Evolutionary conservation across 768 basidiomycete genomes (phyloP).

Genomic region (Rhodotorula babjevae): DNA sequence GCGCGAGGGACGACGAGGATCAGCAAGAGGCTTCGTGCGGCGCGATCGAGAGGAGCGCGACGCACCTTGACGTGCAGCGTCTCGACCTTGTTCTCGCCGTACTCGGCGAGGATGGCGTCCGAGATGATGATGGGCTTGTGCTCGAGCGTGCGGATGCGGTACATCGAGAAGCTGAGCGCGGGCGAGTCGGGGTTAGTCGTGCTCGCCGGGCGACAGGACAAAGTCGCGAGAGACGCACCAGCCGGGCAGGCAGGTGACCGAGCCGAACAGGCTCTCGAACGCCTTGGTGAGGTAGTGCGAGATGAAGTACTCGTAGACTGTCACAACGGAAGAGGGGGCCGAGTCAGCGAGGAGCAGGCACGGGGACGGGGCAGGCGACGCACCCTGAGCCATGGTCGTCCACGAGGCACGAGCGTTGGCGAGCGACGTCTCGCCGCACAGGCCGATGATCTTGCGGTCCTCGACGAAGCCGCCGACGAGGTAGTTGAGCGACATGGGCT

Average conservation of each 20-base stretch:
- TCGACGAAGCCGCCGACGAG: slow-evolving; percentile 69
- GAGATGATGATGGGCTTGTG: slow-evolving; percentile 90
- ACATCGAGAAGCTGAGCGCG: slow-evolving; percentile 82
- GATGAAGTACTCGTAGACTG: slow-evolving; percentile 95
- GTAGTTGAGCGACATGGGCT: slow-evolving; percentile 78
- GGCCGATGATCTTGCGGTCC: slow-evolving; percentile 57
- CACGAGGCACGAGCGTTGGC: slow-evolving; percentile 85
- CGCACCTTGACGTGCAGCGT: slow-evolving; percentile 62
- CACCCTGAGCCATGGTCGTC: slow-evolving; percentile 84
- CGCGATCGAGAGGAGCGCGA: too few species aligned
- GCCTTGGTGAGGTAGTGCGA: slow-evolving; percentile 98
- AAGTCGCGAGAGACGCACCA: slow-evolving; percentile 88
- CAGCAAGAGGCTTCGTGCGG: too few species aligned
- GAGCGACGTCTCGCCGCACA: slow-evolving; percentile 90
- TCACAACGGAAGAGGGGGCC: slow-evolving; percentile 58
- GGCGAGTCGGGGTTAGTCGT: slow-evolving; percentile 56
- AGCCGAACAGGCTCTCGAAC: slow-evolving; percentile 92
- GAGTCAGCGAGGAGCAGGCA: slow-evolving; percentile 42
- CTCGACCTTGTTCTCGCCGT: slow-evolving; percentile 92
- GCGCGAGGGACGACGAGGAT: slow-evolving; percentile 53
- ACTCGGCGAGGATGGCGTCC: slow-evolving; percentile 70
- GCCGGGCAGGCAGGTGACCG: slow-evolving; percentile 96
- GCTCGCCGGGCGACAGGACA: slow-evolving; percentile 79
- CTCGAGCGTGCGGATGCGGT: slow-evolving; percentile 87
- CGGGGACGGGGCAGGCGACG: slow-evolving; percentile 68